Evolutionary conservation across 345 rosid species (phyloP).

Genomic region (Ailanthus altissimus): DNA sequence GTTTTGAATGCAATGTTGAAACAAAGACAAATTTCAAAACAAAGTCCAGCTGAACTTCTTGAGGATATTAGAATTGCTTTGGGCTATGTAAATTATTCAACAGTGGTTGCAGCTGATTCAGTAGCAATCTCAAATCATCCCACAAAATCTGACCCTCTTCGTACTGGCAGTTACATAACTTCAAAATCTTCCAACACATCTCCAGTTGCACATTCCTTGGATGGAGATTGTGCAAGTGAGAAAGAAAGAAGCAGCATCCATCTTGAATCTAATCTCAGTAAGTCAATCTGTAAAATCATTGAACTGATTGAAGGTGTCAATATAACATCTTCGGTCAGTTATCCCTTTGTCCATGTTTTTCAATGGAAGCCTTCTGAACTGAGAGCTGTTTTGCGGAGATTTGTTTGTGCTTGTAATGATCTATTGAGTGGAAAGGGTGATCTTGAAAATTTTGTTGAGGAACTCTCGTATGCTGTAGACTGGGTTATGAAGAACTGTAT

Average conservation of each 20-base stretch:
- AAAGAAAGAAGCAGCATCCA: conserved; percentile 23
- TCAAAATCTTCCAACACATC: conserved; percentile 41
- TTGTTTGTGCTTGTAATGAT: conserved; percentile 38
- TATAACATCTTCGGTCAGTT: conserved; percentile 17
- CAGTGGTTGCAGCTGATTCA: conserved; percentile 16
- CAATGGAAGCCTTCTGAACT: conserved; percentile 50
- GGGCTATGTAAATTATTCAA: conserved; percentile 48
- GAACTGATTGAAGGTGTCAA: conserved; percentile 42
- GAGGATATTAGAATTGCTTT: conserved; percentile 82
- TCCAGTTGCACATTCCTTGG: conserved; percentile 14
- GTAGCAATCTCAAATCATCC: conserved; percentile 16
- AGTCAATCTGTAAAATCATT: conserved; percentile 47
- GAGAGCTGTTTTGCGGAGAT: conserved; percentile 31
- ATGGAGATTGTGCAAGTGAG: conserved; percentile 27
- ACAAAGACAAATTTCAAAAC: conserved; percentile 67
- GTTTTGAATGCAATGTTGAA: conserved; percentile 70
- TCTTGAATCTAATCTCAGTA: conserved; percentile 29
- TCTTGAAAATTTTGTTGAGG: conserved; percentile 40
- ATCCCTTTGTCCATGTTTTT: conserved; percentile 40
- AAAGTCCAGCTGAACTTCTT: conserved; percentile 51
- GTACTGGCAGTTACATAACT: conserved; percentile 36
- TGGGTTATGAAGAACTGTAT: conserved; percentile 45
- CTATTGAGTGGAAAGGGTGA: conserved; percentile 39
- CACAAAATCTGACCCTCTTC: conserved; percentile 33
- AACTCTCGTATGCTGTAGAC: conserved; percentile 41